Percentiles rank a stretch among this genome's conserved stretches.
These are phyloP conservation scores for Ananas comosus DNA, from an alignment of 176 grass and related monocot species.

Conservation along the genomic window DNA sequence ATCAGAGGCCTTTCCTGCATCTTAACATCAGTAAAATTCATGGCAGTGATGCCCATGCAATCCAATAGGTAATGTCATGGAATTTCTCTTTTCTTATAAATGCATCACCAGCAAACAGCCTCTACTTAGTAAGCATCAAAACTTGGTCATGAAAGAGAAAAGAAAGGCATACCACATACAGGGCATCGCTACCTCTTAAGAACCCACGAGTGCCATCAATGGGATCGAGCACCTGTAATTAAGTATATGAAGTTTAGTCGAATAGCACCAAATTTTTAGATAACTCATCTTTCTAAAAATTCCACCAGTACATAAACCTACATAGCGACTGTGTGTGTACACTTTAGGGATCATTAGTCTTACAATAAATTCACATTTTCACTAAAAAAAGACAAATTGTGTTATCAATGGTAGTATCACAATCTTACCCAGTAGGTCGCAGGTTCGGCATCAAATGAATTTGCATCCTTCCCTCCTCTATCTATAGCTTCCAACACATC, in stretches of 20 bases:
- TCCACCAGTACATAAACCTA: neutral
- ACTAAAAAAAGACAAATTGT: neutral
- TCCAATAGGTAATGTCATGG: too few relatives aligned
- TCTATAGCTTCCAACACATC: slow-evolving; percentile 84
- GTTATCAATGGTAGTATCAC: neutral
- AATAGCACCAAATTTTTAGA: neutral
- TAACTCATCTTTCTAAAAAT: neutral
- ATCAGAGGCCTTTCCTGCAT: too few relatives aligned
- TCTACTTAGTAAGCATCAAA: neutral
- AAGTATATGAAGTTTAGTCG: neutral
- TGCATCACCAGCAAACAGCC: slow-evolving; percentile 2
- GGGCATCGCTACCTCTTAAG: slow-evolving; percentile 66
- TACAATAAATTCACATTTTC: neutral
- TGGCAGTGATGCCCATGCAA: too few relatives aligned
- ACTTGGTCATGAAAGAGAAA: slow-evolving; percentile 13
- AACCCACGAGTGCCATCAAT: slow-evolving; percentile 92
- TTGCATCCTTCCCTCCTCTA: slow-evolving; percentile 73
- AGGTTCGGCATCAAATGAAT: slow-evolving; percentile 63
- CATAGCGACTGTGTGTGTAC: too few relatives aligned
- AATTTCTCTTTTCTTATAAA: too few relatives aligned
- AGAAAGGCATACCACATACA: slow-evolving; percentile 71
- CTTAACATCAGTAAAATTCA: too few relatives aligned
- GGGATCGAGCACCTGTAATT: slow-evolving; percentile 86
- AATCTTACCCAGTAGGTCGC: slow-evolving; percentile 72
- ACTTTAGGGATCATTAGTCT: too few relatives aligned